Percentiles rank a stretch among this genome's conserved stretches.
Conservation (phyloP, 345 rosid species). For the Eucalyptus grandis region DNA sequence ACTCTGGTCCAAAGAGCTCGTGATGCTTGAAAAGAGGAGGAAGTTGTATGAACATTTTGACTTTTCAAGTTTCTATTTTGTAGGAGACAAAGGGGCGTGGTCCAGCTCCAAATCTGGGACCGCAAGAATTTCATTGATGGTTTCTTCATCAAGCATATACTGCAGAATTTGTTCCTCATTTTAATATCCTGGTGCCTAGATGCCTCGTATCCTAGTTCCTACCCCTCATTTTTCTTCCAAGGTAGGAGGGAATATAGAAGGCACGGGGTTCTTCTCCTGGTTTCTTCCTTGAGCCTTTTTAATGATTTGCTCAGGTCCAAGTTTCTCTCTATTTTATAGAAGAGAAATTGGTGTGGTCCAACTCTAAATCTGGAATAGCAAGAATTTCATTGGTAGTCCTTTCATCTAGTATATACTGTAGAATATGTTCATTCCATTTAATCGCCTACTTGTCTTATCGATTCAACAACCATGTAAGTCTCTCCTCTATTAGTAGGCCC, state of each 20-base stretch:
- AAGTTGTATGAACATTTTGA: not conserved
- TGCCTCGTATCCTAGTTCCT: no score
- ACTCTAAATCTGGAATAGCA: not conserved
- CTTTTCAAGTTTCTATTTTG: no score
- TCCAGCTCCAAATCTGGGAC: not conserved
- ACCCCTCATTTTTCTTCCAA: no score
- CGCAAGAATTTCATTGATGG: not conserved
- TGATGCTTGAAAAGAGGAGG: not conserved
- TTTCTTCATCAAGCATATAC: not conserved
- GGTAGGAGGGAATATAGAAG: no score
- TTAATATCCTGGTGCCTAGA: no score
- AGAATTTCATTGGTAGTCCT: not conserved
- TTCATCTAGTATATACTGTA: no score
- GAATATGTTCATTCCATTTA: not conserved
- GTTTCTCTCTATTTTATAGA: no score
- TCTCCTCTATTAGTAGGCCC: not conserved
- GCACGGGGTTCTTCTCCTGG: no score
- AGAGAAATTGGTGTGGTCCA: no score
- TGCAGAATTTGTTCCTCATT: not conserved
- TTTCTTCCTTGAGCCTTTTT: no score
- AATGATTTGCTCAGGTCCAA: fast-evolving
- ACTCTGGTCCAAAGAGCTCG: not conserved
- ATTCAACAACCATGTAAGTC: not conserved
- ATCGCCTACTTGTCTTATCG: not conserved
- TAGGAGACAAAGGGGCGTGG: not conserved